Percentiles rank a stretch among this genome's conserved stretches.
phyloP scores from a whole-genome alignment of 495 filamentous ascomycete genomes.

The Darksidea phi region DNA sequence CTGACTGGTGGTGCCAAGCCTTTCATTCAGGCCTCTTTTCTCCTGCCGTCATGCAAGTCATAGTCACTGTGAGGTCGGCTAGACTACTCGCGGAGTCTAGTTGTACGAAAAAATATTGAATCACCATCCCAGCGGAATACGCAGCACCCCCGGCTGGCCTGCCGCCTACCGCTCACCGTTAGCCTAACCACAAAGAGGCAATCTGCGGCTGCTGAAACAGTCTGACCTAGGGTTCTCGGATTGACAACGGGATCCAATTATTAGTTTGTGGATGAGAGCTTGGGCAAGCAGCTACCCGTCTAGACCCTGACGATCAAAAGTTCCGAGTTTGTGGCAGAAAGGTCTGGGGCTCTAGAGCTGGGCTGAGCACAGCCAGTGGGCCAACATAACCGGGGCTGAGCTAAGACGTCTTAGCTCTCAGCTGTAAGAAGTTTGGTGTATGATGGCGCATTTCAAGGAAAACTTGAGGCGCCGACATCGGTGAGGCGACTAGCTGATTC shows the following conservation, averaged over 20 bases:
- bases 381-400: not conserved
- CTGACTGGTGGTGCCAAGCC: slow-evolving; percentile 3
- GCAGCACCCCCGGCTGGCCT: slow-evolving; percentile 9
- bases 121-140: not conserved
- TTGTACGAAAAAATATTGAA: slow-evolving; percentile 18
- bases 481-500: slow-evolving; percentile 16
- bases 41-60: slow-evolving; percentile 7
- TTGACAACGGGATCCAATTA: slow-evolving; percentile 18
- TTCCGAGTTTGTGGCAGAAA: too few relatives aligned
- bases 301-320: not conserved
- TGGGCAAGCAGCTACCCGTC: not conserved
- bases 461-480: slow-evolving; percentile 17
- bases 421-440: too few relatives aligned
- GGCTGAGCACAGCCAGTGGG: too few relatives aligned
- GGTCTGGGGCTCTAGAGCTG: too few relatives aligned
- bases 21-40: not conserved
- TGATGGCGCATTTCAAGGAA: not conserved
- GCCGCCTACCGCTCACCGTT: slow-evolving; percentile 11
- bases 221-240: not conserved
- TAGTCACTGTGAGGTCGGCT: not conserved
- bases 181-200: not conserved
- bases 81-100: not conserved
- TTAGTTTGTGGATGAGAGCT: slow-evolving; percentile 5
- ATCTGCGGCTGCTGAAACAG: slow-evolving; percentile 20
- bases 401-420: not conserved